Base-by-base conservation (phyloP, 495 filamentous ascomycete species). In the Xylona heveae region DNA sequence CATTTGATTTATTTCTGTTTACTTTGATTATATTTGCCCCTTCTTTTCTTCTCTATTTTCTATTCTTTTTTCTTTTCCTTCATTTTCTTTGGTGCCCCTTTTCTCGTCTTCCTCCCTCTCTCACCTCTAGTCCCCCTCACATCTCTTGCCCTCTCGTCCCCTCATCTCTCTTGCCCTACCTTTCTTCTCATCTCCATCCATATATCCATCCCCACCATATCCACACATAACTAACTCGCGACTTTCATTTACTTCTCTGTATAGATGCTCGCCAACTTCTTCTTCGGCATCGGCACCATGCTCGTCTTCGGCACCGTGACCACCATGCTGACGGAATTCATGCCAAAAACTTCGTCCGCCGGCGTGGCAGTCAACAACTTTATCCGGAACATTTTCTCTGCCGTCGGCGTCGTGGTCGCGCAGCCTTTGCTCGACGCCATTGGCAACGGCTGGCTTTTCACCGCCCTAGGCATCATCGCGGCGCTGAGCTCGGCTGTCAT, bases 371-470 rank as follows among this genome's bases (percentile, higher is more conserved):
- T 91, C 13, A 81, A 80, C 42, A 80, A 80, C 41, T 54, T 92
- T 47, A 61, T 91, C 36, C 57, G 85, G 16, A 94, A 92, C 37
- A 82, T 92, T 14, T 81, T 85, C 40, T 68, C 66, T 2, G 88
- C 75, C 42, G 65, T 85, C 0, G 83, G 78, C 0, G 68, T 61
- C 6, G 48, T 88, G 3, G 63, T 85, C 2, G 71, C 76, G 0
- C 62, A 76, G 36, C 83, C 83, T 1, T 52, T 90, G 12, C 79
- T 93, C 32, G 42, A 57, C n/a, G 77, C 61, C 3, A 78, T 93
- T 38, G 85, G 85, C 3, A 75, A 79, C 42, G 85, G 84, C 0
- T 92, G 83, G 82, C 41, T 93, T 22, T 80, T 82, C 40, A 93
- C 85, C 2, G 74, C 75, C 19, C 39, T 94, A 0, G 77, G 71